These are phyloP conservation scores for Phaffia australis DNA, from an alignment of 768 basidiomycete species.

Conservation along the genomic window DNA sequence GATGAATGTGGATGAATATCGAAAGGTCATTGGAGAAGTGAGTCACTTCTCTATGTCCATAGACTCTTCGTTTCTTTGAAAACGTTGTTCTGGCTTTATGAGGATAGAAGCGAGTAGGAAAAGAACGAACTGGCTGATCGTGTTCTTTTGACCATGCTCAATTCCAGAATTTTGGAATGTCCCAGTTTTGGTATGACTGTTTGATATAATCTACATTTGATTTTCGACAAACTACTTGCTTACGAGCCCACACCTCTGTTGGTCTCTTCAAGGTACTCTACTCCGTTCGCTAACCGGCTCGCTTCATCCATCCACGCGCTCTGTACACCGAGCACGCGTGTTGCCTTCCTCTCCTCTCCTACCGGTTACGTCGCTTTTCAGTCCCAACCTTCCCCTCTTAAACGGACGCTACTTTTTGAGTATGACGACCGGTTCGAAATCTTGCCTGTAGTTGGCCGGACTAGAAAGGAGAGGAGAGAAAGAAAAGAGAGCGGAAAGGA, in stretches of 20 bases:
- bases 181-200: conserved; percentile 27
- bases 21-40: conserved; percentile 19
- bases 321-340: conserved; percentile 9
- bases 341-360: conserved; percentile 33
- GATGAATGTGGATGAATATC: conserved; percentile 29
- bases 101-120: no score
- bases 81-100: no score
- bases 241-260: background rate
- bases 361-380: conserved; percentile 32
- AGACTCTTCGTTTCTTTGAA: conserved; percentile 10
- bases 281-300: conserved; percentile 27
- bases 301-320: conserved; percentile 27
- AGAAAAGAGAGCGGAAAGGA: no score
- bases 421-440: conserved; percentile 31
- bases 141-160: background rate
- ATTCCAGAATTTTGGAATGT: conserved; percentile 21
- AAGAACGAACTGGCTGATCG: background rate
- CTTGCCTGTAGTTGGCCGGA: conserved; percentile 21
- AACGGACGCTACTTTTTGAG: conserved; percentile 28
- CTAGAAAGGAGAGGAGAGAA: background rate
- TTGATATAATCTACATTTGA: background rate
- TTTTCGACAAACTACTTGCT: background rate
- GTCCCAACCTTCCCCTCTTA: conserved; percentile 24
- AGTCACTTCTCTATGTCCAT: conserved; percentile 4
- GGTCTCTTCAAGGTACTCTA: conserved; percentile 28